A percentile compares a stretch with the other conserved stretches of the same genome.
These are phyloP conservation scores for Pneumocystis murina DNA, from an alignment of 1,139 yeast species.

Conservation along the genomic window DNA sequence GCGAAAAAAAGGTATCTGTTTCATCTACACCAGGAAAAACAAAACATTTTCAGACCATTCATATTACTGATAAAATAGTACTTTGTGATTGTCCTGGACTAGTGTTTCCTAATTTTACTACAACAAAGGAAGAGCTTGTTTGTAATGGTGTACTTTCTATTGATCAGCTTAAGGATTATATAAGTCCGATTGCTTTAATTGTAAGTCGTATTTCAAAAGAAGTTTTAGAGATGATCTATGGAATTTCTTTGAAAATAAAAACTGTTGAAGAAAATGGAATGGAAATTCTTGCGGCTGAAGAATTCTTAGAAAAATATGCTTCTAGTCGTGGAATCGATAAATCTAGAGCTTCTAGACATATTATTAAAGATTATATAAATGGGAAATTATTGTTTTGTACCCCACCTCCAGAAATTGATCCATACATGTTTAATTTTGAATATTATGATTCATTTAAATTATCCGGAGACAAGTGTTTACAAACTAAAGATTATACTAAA, in stretches of 20 bases:
- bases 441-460: slow-evolving; percentile 43
- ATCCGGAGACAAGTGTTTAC: background rate
- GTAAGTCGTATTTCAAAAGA: slow-evolving; percentile 80
- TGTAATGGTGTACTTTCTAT: slow-evolving; percentile 97
- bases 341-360: slow-evolving; percentile 82
- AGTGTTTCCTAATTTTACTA: slow-evolving; percentile 95
- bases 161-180: slow-evolving; percentile 84
- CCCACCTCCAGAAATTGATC: slow-evolving; percentile 56
- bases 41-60: slow-evolving; percentile 94
- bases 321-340: slow-evolving; percentile 86
- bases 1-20: slow-evolving; percentile 91
- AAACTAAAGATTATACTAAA: slow-evolving; percentile 6
- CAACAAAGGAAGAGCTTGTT: slow-evolving; percentile 89
- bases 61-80: slow-evolving; percentile 64
- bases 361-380: slow-evolving; percentile 84
- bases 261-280: slow-evolving; percentile 76
- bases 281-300: slow-evolving; percentile 79
- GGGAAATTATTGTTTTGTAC: slow-evolving; percentile 75
- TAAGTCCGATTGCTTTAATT: slow-evolving; percentile 81
- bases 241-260: slow-evolving; percentile 69
- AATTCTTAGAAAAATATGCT: slow-evolving; percentile 80
- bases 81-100: slow-evolving; percentile 98
- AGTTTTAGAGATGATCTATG: slow-evolving; percentile 81
- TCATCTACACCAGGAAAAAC: slow-evolving; percentile 98
- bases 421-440: slow-evolving; percentile 59